Evolutionary conservation across 371 early-diverging fungal species (phyloP), one percentile per base, ranked within the genome.

Genomic region (Zychaea mexicana): DNA sequence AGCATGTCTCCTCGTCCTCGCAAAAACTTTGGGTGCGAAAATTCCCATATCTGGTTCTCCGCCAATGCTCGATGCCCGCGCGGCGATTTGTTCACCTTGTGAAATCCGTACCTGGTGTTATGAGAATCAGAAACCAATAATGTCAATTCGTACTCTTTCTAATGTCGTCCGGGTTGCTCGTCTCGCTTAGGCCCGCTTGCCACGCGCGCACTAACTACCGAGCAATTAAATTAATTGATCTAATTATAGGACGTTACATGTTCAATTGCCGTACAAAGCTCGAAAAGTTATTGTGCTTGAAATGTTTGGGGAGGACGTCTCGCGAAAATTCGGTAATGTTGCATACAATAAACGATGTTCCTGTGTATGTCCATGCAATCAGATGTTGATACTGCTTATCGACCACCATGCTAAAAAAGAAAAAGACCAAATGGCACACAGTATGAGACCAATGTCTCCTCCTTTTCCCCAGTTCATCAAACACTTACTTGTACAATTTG

Each of bases 41-140:
- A 96, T 76, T 94, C 95, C 96, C 96, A 96, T 67, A 93, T 87
- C 73, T 94, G 93, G 72, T 92, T 91, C 68, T 92, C 94, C 7
- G 89, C 89, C 54, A 86, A 68, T 24, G 89, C 91, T 30, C 93
- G 88, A 66, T 91, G 90, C 2, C 95, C 95, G 56, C 94, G 82
- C 9, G 93, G 92, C 52, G 91, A 85, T 75, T 92, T 85, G 85
- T 90, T 95, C 65, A 93, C 86, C 68, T 95, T 95, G 80, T 93
- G 93, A 66, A 94, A 94, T 5, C 94, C 95, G 68, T 93, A 90
- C 81, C 77, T 80, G n/a, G 76, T 17, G 46, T 9, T 27, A 52
- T 31, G 9, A n/a, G n/a, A n/a, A n/a, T n/a, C n/a, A n/a, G n/a
- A n/a, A n/a, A n/a, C n/a, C n/a, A n/a, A n/a, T n/a, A n/a, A n/a